Evolutionary conservation across 108 stramenopile genomes (phyloP).

Genomic region (Cyclotella baltica): DNA sequence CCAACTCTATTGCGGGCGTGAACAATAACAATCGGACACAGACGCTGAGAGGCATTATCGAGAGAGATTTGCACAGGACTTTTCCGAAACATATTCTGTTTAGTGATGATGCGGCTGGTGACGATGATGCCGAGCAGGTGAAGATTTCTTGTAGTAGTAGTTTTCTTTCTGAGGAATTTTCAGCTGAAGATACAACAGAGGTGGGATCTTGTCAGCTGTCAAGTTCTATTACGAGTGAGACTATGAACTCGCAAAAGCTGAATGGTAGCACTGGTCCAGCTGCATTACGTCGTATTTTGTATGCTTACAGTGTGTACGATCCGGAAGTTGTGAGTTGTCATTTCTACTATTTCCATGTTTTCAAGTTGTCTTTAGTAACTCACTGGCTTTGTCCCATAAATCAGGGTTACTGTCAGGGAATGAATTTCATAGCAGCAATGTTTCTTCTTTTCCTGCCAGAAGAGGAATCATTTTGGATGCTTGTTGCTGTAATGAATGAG

Average conservation of each 20-base stretch:
- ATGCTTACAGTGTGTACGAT: conserved; percentile 87
- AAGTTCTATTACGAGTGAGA: too few species aligned
- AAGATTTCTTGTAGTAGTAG: background rate
- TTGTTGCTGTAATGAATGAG: conserved; percentile 86
- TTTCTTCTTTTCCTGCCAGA: conserved; percentile 81
- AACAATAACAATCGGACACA: too few species aligned
- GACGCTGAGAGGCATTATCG: conserved; percentile 74
- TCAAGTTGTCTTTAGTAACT: too few species aligned
- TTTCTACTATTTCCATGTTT: too few species aligned
- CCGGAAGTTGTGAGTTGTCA: conserved; percentile 78
- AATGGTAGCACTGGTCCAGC: conserved; percentile 73
- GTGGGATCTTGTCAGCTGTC: too few species aligned
- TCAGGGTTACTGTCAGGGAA: conserved; percentile 98
- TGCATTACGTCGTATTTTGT: conserved; percentile 76
- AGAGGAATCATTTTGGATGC: conserved; percentile 88
- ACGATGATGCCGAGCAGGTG: conserved; percentile 31
- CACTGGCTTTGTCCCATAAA: too few species aligned
- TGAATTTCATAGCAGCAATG: conserved; percentile 95
- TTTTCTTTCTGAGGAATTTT: background rate
- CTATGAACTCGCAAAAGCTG: background rate
- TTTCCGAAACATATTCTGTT: conserved; percentile 90
- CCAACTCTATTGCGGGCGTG: background rate
- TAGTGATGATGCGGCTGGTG: conserved; percentile 48
- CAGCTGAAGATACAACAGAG: background rate
- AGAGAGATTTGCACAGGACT: conserved; percentile 91